Evolutionary conservation across 176 grass and related monocot genomes (phyloP).

Genomic region (Hordeum vulgare): MorexV3_pseudomolecules_assembly NC_058523.1:106513751-106514250

Average conservation of each 20-base stretch:
- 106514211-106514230: constrained; percentile 19
- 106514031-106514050: not conserved
- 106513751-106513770: constrained; percentile 83
- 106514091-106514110: constrained; percentile 68
- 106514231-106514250: constrained; percentile 32
- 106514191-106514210: constrained; percentile 59
- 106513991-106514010: not conserved
- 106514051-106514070: not conserved
- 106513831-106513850: constrained; percentile 98
- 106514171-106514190: constrained; percentile 82
- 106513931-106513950: constrained; percentile 78
- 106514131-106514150: constrained; percentile 64
- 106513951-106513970: constrained; percentile 64
- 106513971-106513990: not conserved
- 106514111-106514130: constrained; percentile 86
- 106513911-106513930: constrained; percentile 81
- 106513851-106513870: constrained; percentile 76
- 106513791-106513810: constrained; percentile 75
- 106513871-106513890: constrained; percentile 84
- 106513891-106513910: constrained; percentile 79
- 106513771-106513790: constrained; percentile 82
- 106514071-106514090: constrained; percentile 66
- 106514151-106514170: constrained; percentile 64
- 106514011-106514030: not conserved
- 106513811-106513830: constrained; percentile 96